Evolutionary conservation across 2,329 filamentous ascomycete genomes (phyloP).

Genomic region (Colletotrichum chlorophyti): DNA sequence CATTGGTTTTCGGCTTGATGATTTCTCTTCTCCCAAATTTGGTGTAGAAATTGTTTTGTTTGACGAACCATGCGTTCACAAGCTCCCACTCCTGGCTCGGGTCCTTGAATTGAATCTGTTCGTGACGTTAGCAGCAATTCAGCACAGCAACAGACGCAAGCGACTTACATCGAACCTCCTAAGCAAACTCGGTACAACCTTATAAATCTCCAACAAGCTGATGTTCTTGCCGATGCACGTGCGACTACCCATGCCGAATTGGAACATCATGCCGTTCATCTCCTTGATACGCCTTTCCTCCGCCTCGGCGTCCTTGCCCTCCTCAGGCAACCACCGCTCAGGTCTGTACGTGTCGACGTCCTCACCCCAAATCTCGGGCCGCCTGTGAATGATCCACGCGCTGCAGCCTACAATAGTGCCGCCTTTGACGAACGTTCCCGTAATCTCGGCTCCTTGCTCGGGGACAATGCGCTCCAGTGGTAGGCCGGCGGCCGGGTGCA

Average conservation of each 20-base stretch:
- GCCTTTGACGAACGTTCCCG: slow-evolving; percentile 66
- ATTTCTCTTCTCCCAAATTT: slow-evolving; percentile 52
- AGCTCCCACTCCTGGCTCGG: slow-evolving; percentile 63
- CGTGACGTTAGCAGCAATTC: not conserved
- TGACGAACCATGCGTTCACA: slow-evolving; percentile 69
- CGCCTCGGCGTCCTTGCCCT: slow-evolving; percentile 40
- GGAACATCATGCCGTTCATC: slow-evolving; percentile 75
- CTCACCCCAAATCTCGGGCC: slow-evolving; percentile 70
- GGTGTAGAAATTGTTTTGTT: slow-evolving; percentile 62
- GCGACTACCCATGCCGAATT: slow-evolving; percentile 74
- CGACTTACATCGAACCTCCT: slow-evolving; percentile 68
- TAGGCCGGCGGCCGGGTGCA: slow-evolving; percentile 77
- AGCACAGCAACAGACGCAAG: not conserved
- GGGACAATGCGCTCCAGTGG: slow-evolving; percentile 78
- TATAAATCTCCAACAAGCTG: slow-evolving; percentile 68
- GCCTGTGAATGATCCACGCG: slow-evolving; percentile 76
- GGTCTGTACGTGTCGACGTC: slow-evolving; percentile 72
- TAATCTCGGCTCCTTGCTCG: slow-evolving; percentile 66
- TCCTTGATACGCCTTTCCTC: slow-evolving; percentile 64
- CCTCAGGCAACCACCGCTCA: slow-evolving; percentile 67
- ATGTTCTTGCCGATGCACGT: slow-evolving; percentile 77
- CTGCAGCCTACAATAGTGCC: slow-evolving; percentile 79
- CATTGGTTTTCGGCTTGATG: slow-evolving; percentile 40
- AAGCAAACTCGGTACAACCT: slow-evolving; percentile 66
- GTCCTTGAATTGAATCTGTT: slow-evolving; percentile 60